Base-by-base conservation (phyloP, 768 basidiomycete genomes). In the Sistotremastrum niveocremeum region DNA sequence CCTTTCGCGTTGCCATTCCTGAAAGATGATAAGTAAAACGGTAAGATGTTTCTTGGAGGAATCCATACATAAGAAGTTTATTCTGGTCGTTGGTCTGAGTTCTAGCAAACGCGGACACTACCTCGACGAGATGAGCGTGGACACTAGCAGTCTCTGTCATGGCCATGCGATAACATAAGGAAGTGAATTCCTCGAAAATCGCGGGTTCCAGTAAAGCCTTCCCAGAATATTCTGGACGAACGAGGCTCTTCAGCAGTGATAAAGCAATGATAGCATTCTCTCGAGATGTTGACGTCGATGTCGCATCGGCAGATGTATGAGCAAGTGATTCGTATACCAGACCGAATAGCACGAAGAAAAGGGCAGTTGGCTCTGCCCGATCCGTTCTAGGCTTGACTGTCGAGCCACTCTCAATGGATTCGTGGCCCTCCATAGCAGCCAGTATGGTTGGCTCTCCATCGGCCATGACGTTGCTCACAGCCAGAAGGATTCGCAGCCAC, bases 271-370 rank as follows among this genome's bases (percentile, higher is more conserved):
- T 65, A 5, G 76, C 65, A 1, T 65, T 62, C 41, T 70, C 65
- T 5, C 72, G 72, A 7, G 65, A 53, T 7, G 67, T 57, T 4
- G 65, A 59, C 0, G 62, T 52, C 2, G 67, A 60, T 4, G 73
- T 71, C 0, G 76, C 67, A 46, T 86, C 76, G 0, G 79, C 63
- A 2, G 81, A 76, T 3, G 83, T 73, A 0, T 74, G 69, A 0
- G 76, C 76, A 5, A 97, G 65, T 0, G 86, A 80, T 58, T 98
- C 94, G 53, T 84, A 99, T 1, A 94, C 80, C n/a, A 98, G 74
- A 7, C 94, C 93, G 57, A 94, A 97, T 4, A 95, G 58, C 7
- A 87, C 73, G 63, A 81, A 90, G 65, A 97, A 99, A 62, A 87
- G 79, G 7, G 78, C 71, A 0, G 81, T 72, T 2, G 89, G 85